Evolutionary conservation across 345 rosid genomes (phyloP).

Genomic region (Brassica carinata): DNA sequence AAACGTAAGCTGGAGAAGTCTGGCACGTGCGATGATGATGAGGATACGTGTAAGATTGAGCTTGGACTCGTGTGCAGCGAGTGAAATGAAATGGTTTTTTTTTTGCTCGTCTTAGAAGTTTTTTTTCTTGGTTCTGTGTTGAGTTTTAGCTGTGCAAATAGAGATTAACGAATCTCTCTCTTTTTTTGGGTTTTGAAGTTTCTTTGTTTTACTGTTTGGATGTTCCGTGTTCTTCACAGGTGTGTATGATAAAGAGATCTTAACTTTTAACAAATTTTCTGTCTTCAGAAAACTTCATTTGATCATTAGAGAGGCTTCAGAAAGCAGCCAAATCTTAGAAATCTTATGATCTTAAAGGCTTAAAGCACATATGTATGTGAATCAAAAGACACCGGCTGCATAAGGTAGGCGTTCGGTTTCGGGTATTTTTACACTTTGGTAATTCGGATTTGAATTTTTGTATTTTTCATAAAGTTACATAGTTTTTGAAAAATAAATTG

Average conservation of each 20-base stretch:
- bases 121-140: constrained; percentile 6
- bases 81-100: constrained; percentile 9
- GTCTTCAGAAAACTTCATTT: not conserved
- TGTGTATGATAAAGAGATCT: constrained; percentile 31
- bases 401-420: no score
- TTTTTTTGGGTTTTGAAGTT: not conserved
- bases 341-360: not conserved
- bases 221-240: constrained; percentile 28
- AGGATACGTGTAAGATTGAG: constrained; percentile 58
- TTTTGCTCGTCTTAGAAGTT: not conserved
- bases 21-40: constrained; percentile 45
- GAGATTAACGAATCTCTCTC: constrained; percentile 26
- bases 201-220: not conserved
- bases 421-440: no score
- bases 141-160: constrained; percentile 29
- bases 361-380: not conserved
- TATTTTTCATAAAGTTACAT: no score
- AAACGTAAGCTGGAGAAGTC: constrained; percentile 55
- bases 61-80: constrained; percentile 55
- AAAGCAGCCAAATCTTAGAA: not conserved
- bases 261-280: constrained; percentile 2
- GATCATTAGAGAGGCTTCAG: not conserved
- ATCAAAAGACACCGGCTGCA: not conserved
- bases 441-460: no score
- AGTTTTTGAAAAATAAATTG: no score